Evolutionary conservation across 2,329 filamentous ascomycete genomes (phyloP).

Genomic region (Phoma sp.): DNA sequence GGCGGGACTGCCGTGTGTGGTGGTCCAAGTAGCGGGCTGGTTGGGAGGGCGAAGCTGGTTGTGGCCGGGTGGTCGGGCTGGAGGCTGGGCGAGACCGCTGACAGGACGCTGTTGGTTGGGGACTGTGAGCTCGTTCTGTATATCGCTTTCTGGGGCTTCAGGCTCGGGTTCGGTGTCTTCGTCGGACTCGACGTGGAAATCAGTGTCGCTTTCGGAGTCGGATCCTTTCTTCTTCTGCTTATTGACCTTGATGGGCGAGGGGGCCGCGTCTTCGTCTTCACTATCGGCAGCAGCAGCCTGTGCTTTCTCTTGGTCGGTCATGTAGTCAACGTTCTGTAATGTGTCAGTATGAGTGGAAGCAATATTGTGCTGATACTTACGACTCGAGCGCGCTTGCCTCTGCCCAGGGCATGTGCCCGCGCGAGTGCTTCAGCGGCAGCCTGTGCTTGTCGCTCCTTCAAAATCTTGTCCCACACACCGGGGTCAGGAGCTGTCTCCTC

Average conservation of each 20-base stretch:
- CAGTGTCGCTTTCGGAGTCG: slow-evolving; percentile 57
- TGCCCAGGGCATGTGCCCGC: slow-evolving; percentile 78
- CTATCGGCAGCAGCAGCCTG: slow-evolving; percentile 25
- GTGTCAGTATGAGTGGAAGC: slow-evolving; percentile 13
- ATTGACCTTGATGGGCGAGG: slow-evolving; percentile 42
- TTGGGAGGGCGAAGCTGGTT: background rate
- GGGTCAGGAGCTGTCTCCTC: slow-evolving; percentile 66
- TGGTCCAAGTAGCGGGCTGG: background rate
- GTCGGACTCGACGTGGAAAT: slow-evolving; percentile 54
- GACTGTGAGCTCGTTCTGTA: slow-evolving; percentile 10
- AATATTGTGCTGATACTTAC: slow-evolving; percentile 47
- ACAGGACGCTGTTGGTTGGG: background rate
- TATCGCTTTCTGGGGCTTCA: background rate
- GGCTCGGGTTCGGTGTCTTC: slow-evolving; percentile 33
- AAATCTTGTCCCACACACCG: slow-evolving; percentile 88
- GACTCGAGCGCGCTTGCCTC: slow-evolving; percentile 77
- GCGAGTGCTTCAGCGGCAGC: slow-evolving; percentile 74
- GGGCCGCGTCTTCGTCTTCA: slow-evolving; percentile 24
- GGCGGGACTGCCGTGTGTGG: background rate
- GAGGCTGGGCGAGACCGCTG: background rate
- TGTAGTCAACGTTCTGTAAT: slow-evolving; percentile 56
- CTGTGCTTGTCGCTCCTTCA: slow-evolving; percentile 80
- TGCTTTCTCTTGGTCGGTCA: slow-evolving; percentile 41
- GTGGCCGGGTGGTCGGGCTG: background rate
- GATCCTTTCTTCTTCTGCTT: slow-evolving; percentile 40